Base-by-base conservation (phyloP, 331 rosid genomes). In the Quercus lobata region DNA sequence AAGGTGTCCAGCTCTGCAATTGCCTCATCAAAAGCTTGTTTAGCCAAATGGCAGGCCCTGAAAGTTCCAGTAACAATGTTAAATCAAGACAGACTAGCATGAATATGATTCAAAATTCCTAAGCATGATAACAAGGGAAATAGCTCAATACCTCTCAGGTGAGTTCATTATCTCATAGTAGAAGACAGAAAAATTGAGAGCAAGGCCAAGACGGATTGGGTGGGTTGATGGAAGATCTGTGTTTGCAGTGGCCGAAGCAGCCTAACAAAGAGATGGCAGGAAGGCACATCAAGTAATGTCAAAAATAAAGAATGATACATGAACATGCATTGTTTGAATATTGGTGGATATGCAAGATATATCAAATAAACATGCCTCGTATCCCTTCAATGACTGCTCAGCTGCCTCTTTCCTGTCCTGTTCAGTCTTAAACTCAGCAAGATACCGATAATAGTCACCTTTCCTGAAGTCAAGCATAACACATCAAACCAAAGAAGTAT, bases 1-100 rank as follows among this genome's bases (percentile, higher is more conserved):
- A 94, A 81, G 76, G 98, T 90, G 82, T 94, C 98, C 91, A 94
- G 90, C 87, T 94, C 98, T 0, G 98, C 97, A 82, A 94, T 94
- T 71, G 98, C 98, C 91, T 94, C 98, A 71, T 94, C 98, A 29
- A 94, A 94, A 25, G 98, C 98, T 85, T 94, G 98, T 84, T 94
- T 94, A 76, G 98, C 98, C 91, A 94, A 89, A 87, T 94, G 97
- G 81, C 98, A 94, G 73, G 98, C 98, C 94, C 98, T 94, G 85
- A 79, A 89, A 79, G 71, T 85, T 88, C 70, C 52, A 61, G 46
- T 16, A 78, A 72, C 54, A 66, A 76, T 21, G 52, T 69, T 69
- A 53, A 82, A 71, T 80, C 75, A 83, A 77, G 61, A 74, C 49
- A 70, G 70, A 37, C 76, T 55, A 81, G 65, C 57, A 60, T 10